phyloP scores from a whole-genome alignment of 345 rosid species.

The Euphorbia lathyris region DNA sequence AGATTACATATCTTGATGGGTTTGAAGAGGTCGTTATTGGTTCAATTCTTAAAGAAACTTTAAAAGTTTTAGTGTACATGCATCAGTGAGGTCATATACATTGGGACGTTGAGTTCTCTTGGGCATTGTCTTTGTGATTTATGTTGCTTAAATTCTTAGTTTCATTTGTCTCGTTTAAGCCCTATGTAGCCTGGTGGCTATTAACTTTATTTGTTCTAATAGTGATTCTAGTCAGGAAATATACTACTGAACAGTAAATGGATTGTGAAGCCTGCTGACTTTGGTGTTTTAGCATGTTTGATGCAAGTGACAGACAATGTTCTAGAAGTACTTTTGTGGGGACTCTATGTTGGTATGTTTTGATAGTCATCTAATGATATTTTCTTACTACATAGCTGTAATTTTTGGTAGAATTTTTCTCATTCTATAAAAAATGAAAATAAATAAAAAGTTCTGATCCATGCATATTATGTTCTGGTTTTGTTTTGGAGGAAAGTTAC shows the following conservation, averaged over 20 bases:
- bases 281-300: conserved; percentile 98
- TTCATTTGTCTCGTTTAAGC: neutral
- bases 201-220: conserved; percentile 7
- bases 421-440: neutral
- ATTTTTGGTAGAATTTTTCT: neutral
- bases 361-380: neutral
- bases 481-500: conserved; percentile 46
- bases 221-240: conserved; percentile 79
- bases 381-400: neutral
- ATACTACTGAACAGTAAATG: conserved; percentile 83
- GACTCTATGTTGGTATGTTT: conserved; percentile 91
- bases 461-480: conserved; percentile 6
- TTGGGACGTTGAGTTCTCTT: conserved; percentile 88
- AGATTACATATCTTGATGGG: conserved; percentile 84
- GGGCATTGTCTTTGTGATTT: conserved; percentile 8
- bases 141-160: conserved; percentile 3
- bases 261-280: conserved; percentile 88
- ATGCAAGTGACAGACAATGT: conserved; percentile 90
- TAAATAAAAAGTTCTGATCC: neutral
- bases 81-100: conserved; percentile 97
- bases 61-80: conserved; percentile 91
- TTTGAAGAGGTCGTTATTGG: conserved; percentile 91
- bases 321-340: conserved; percentile 97
- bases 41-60: conserved; percentile 89
- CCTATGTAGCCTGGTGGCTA: neutral